Conservation (phyloP, 257 asterid species). For the Solanum boliviense region DNA sequence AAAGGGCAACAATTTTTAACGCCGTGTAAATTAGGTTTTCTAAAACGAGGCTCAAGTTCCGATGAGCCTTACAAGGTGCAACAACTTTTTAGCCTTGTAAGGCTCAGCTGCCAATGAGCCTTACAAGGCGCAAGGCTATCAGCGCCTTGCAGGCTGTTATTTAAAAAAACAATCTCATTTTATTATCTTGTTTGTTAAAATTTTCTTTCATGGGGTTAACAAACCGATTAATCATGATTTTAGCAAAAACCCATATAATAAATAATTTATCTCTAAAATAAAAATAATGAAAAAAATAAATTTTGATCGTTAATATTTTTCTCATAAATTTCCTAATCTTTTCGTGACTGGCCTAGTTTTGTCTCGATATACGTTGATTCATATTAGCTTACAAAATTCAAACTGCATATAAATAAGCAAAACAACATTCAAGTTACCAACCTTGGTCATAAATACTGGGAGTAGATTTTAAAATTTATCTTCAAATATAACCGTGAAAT, state of each 20-base stretch:
- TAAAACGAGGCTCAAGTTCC: no score
- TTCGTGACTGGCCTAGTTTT: neutral
- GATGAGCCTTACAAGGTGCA: no score
- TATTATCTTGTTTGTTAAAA: no score
- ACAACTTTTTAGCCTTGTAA: no score
- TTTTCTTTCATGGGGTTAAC: neutral
- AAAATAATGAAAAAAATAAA: neutral
- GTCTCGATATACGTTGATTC: neutral
- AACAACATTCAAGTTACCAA: neutral
- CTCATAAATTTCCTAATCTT: neutral
- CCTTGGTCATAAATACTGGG: neutral
- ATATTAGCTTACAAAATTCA: neutral
- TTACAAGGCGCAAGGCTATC: no score
- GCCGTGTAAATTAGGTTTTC: no score
- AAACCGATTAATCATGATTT: neutral
- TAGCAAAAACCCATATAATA: neutral
- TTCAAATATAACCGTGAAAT: no score
- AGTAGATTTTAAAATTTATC: no score
- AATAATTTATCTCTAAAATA: neutral
- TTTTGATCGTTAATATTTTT: neutral
- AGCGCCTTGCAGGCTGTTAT: no score
- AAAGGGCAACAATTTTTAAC: no score
- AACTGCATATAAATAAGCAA: neutral
- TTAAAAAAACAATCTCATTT: no score
- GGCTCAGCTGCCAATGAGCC: no score